Conservation (phyloP, 352 stramenopile genomes). For the Globisporangium perplexum region DNA sequence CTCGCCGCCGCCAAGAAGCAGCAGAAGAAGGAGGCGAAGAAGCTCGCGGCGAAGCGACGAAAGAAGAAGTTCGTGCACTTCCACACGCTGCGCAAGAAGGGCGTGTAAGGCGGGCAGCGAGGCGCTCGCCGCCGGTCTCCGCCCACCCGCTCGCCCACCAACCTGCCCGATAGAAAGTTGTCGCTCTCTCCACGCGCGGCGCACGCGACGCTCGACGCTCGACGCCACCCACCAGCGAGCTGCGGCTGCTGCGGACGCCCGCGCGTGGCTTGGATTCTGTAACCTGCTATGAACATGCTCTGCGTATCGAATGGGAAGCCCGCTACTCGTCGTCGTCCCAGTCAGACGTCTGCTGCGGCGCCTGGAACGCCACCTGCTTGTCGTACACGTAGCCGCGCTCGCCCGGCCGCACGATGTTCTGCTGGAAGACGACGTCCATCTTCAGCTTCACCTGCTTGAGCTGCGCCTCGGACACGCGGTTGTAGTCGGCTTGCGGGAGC, state of each 20-base stretch:
- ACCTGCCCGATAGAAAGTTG: constrained; percentile 18
- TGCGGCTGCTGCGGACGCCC: background rate
- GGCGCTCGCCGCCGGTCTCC: background rate
- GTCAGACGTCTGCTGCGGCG: constrained; percentile 39
- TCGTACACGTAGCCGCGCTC: constrained; percentile 60
- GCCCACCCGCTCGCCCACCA: background rate
- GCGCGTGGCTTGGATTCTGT: constrained; percentile 9
- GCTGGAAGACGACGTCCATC: constrained; percentile 66
- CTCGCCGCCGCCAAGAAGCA: constrained; percentile 29
- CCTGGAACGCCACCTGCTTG: constrained; percentile 52
- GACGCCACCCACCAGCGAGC: background rate
- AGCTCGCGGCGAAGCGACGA: constrained; percentile 33
- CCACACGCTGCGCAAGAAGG: constrained; percentile 85
- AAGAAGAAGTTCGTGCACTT: constrained; percentile 87
- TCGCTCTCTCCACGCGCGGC: background rate
- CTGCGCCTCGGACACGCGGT: constrained; percentile 67
- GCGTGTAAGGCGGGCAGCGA: constrained; percentile 41
- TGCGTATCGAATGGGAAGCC: constrained; percentile 43
- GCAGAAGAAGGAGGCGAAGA: constrained; percentile 53
- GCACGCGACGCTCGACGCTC: background rate
- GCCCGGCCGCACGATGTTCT: constrained; percentile 53
- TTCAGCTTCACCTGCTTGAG: constrained; percentile 61
- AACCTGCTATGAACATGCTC: constrained; percentile 50
- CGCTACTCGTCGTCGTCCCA: constrained; percentile 42
- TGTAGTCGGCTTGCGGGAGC: constrained; percentile 71